These are phyloP conservation scores for Trametes cinnabarina DNA, from an alignment of 768 basidiomycete species.

Conservation along the genomic window DNA sequence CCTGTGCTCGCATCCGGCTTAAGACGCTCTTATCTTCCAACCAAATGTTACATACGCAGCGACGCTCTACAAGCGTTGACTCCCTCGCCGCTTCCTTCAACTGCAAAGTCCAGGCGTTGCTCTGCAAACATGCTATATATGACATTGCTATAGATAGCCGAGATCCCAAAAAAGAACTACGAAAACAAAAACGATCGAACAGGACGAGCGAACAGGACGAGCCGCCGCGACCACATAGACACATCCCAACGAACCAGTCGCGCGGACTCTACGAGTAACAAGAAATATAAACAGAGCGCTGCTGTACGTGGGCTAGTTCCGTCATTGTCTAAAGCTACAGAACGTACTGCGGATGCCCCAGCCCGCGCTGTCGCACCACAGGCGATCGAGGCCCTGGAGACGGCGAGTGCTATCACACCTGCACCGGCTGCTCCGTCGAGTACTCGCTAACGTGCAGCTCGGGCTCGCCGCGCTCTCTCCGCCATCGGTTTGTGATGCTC, in stretches of 20 bases:
- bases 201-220: background rate
- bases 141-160: background rate
- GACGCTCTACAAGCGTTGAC: too few species aligned
- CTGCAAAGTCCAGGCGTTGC: too few species aligned
- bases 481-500: constrained; percentile 81
- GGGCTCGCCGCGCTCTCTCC: constrained; percentile 74
- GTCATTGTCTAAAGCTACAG: background rate
- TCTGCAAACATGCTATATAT: background rate
- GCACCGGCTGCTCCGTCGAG: constrained; percentile 12
- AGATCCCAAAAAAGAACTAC: background rate
- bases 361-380: background rate
- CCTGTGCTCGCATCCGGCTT: too few species aligned
- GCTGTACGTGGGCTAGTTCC: background rate
- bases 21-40: too few species aligned
- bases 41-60: too few species aligned
- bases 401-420: constrained; percentile 1
- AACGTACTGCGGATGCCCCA: background rate
- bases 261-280: constrained; percentile 8
- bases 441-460: constrained; percentile 36
- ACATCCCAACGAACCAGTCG: background rate
- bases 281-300: background rate
- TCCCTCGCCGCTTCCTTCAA: too few species aligned
- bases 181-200: background rate
- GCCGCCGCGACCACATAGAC: background rate
- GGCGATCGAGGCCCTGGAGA: background rate